Base-by-base conservation (phyloP, 2,329 filamentous ascomycete genomes). In the Exophiala mesophila region DNA sequence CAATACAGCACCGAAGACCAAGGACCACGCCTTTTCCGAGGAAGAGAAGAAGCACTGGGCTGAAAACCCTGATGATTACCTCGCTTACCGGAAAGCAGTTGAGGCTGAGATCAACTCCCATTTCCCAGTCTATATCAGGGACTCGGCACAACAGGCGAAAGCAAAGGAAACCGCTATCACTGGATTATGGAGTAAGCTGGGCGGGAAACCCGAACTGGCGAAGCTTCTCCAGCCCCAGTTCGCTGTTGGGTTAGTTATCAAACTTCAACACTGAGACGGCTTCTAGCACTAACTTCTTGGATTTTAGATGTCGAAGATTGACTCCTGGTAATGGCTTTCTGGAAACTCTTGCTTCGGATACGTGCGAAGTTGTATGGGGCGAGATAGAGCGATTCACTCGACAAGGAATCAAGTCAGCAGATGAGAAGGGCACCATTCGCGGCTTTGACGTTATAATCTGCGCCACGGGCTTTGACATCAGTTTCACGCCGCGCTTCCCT, bases 401-500 rank as follows among this genome's bases (percentile, higher is more conserved):
- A 13, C 46, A 47, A 1, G 51, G 51, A 6, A 60, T 66, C 17
- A n/a, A n/a, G n/a, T n/a, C n/a, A n/a, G 30, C 57, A 13, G 59
- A 57, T 0, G 56, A 55, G 2, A 60, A 63, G 23, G 59, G 60
- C 8, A 52, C 50, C 9, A 57, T 61, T 39, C 52, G 57, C 30
- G 50, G 54, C 2, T 50, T 58, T 3, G 60, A 64, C 29, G 52
- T 58, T n/a, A 47, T 64, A 5, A 56, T 61, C 21, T 64, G 62
- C 36, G 62, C 62, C 5, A 64, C 62, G 3, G 62, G 62, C 0
- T 64, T 63, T 28, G 53, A 63, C 16, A 63, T 60, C 6, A 56
- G 55, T 2, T 61, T 56, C 20, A 52, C 53, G 3, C 59, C 61
- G 1, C 55, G 58, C 2, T 62, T 64, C 35, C 50, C 57, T 7